Base-by-base conservation (phyloP, 768 basidiomycete species). In the Trametopsis cervina region DNA sequence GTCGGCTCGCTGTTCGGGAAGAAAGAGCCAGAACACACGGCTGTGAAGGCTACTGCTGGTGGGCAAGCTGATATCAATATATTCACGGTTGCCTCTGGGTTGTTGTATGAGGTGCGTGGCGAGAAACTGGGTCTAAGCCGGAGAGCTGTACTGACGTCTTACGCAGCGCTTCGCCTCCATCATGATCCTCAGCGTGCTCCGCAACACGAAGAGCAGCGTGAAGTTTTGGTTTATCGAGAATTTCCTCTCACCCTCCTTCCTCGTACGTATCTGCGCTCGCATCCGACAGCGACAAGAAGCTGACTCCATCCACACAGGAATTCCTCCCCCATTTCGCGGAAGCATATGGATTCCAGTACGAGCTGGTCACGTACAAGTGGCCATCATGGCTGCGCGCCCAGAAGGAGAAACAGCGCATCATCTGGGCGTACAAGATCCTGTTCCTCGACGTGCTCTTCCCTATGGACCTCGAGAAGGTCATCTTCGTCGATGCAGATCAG, bases 221-320 rank as follows among this genome's bases (percentile, higher is more conserved):
- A 99, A 99, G 65, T 99, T 98, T 69, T 98, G 96, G 96, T 98
- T 98, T 68, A 98, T 99, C 54, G 89, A 96, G 63, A 98, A 99
- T 69, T 99, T 99, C 77, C 76, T 98, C 12, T 98, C 95, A 0
- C 96, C 95, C 0, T 88, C 93, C 0, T 99, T 99, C 78, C 68
- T 97, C 50, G 92, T 90, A 56, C 57, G 80, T 70, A 6, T 3
- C 40, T 26, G n/a, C n/a, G n/a, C n/a, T n/a, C n/a, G n/a, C n/a
- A n/a, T n/a, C n/a, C n/a, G n/a, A n/a, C 35, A 37, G 11, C 37
- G 29, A 17, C 42, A 39, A 36, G 40, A 42, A 26, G 2, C 52
- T 23, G 29, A 38, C 46, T 27, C 40, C 11, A 3, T 18, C 15
- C 9, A 38, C 25, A 3, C 60, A 94, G 89, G 91, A 91, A 77